Base-by-base conservation (phyloP, 768 basidiomycete species). In the Kondoa subrosea region DNA sequence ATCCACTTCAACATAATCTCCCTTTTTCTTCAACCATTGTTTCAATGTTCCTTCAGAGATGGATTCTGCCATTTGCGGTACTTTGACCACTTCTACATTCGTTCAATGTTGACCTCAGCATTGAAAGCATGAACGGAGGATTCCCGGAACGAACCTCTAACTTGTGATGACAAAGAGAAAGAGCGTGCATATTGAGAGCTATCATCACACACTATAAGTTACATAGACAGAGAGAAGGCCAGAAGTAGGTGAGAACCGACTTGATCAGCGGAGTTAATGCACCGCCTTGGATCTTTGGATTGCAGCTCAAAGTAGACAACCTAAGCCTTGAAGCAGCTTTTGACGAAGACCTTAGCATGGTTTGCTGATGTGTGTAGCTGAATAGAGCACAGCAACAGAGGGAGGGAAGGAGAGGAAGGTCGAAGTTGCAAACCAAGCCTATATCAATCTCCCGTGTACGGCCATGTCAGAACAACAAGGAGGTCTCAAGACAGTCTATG, bases 1-100 rank as follows among this genome's bases (percentile, higher is more conserved):
- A 76, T 97, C 93, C 31, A 81, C 86, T 76, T 85, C 83, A 67
- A 97, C 91, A 68, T 80, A 82, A 76, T 99, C 93, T 16, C 93
- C 93, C 64, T 88, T 85, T 78, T 92, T 84, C 80, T 96, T 96
- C 72, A 83, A 81, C 90, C 91, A 99, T 30, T 87, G 81, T 80
- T 91, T 95, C 64, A 99, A 81, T 2, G 93, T 97, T 34, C 93
- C 93, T 78, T 99, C 93, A 40, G 89, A 89, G 78, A 97, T 96
- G 70, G 92, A 96, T 77, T 70, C 69, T 2, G 69, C 89, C 90
- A 96, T 93, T 78, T 91, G 88, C 21, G 91, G 91, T 50, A 96
- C 91, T 80, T 93, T 90, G 71, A 96, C 83, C 66, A 86, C 89
- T 79, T 92, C 87, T 67, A 85, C 74, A 60, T 12, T 27, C 14